These are phyloP conservation scores for Geotrichum macrosporum DNA, from an alignment of 1,139 yeast species.

Conservation along the genomic window DNA sequence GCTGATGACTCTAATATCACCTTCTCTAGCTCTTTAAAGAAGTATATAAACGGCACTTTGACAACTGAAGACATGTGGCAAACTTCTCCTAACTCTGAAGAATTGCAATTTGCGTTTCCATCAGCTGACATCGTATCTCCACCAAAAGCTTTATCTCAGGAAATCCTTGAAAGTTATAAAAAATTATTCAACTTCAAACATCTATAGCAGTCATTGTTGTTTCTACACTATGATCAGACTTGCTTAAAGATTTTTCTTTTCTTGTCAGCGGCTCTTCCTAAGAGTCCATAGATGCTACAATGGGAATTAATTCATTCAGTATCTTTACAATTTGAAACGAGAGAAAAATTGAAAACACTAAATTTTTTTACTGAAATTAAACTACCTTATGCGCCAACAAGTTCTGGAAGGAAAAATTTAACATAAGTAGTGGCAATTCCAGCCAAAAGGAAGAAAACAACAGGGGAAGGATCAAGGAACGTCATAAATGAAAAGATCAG, in stretches of 20 bases:
- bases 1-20: too few relatives aligned
- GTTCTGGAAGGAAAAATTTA: conserved; percentile 21
- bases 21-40: too few relatives aligned
- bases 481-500: conserved; percentile 18
- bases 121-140: neutral
- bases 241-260: too few relatives aligned
- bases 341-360: too few relatives aligned
- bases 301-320: too few relatives aligned
- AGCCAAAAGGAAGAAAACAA: conserved; percentile 20
- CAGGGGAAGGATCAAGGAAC: conserved; percentile 19
- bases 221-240: too few relatives aligned
- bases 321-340: too few relatives aligned
- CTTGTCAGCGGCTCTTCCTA: too few relatives aligned
- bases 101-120: neutral
- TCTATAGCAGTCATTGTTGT: too few relatives aligned
- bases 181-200: neutral
- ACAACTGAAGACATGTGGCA: neutral
- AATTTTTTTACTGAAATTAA: too few relatives aligned
- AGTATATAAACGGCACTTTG: too few relatives aligned
- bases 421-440: conserved; percentile 21
- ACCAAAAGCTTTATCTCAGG: neutral
- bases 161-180: neutral
- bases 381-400: conserved; percentile 13
- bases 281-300: too few relatives aligned
- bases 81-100: neutral